phyloP scores from a whole-genome alignment of 352 stramenopile genomes.

The Globisporangium acanthophoron region DNA sequence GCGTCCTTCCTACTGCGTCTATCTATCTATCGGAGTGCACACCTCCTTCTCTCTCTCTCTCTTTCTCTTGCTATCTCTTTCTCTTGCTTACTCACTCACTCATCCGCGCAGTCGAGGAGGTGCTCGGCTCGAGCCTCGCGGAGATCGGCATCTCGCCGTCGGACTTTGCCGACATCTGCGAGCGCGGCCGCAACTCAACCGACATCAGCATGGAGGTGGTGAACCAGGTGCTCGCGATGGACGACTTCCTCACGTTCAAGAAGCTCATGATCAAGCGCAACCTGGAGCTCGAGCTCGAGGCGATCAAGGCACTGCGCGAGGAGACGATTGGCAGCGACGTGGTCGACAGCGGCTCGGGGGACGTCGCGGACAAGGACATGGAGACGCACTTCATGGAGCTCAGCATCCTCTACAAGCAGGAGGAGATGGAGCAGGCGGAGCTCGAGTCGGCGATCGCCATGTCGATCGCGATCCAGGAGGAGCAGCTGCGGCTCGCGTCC shows the following conservation, averaged over 20 bases:
- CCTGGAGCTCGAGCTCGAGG: conserved; percentile 87
- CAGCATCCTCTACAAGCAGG: conserved; percentile 81
- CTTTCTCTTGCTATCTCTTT: background rate
- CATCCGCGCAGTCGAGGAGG: conserved; percentile 43
- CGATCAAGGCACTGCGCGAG: conserved; percentile 74
- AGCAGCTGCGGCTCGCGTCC: conserved; percentile 52
- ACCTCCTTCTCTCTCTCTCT: too few species aligned
- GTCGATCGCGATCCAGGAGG: conserved; percentile 64
- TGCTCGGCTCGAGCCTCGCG: conserved; percentile 73
- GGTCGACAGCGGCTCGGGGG: background rate
- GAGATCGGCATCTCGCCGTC: conserved; percentile 82
- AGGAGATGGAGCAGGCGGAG: conserved; percentile 83
- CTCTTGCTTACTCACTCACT: background rate
- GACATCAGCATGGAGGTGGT: conserved; percentile 75
- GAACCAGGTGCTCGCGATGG: conserved; percentile 85
- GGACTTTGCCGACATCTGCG: conserved; percentile 81
- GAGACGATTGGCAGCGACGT: conserved; percentile 31
- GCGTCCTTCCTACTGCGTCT: background rate
- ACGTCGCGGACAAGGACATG: conserved; percentile 27
- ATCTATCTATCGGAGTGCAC: background rate
- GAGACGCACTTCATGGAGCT: conserved; percentile 81
- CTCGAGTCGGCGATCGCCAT: conserved; percentile 74
- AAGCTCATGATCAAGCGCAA: conserved; percentile 92
- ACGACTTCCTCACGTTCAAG: conserved; percentile 91
- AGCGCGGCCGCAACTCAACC: conserved; percentile 50